A percentile compares a stretch with the other conserved stretches of the same genome.
Evolutionary conservation across 805 yeast genomes (phyloP).

Genomic region (Metschnikowia sp.): DNA sequence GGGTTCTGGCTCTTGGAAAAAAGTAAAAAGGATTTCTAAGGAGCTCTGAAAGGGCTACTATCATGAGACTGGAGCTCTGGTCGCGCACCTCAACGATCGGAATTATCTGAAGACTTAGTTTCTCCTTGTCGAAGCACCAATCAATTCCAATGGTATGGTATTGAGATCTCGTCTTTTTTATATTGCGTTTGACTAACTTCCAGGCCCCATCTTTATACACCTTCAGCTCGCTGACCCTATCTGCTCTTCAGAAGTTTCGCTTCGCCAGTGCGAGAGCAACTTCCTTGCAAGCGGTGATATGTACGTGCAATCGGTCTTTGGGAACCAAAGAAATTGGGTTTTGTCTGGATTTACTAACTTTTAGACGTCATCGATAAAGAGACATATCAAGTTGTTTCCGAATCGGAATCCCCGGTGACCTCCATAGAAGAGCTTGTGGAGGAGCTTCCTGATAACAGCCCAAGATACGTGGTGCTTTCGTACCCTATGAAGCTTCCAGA

Average conservation of each 20-base stretch:
- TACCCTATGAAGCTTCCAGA: constrained; percentile 69
- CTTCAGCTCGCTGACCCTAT: constrained; percentile 58
- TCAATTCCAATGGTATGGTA: background rate
- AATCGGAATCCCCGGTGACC: constrained; percentile 45
- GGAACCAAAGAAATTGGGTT: too few relatives aligned
- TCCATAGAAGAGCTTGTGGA: constrained; percentile 64
- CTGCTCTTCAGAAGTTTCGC: constrained; percentile 66
- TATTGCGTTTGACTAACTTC: constrained; percentile 1
- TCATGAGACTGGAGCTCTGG: too few relatives aligned
- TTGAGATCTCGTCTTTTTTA: background rate
- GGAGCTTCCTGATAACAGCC: constrained; percentile 76
- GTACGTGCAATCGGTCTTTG: constrained; percentile 29
- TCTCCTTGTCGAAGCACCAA: too few relatives aligned
- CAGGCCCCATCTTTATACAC: constrained; percentile 49
- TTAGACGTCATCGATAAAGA: constrained; percentile 53
- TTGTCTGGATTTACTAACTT: constrained; percentile 4
- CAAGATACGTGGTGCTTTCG: constrained; percentile 72
- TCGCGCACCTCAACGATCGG: too few relatives aligned
- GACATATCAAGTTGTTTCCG: constrained; percentile 49
- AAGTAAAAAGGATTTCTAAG: background rate
- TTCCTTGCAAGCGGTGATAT: constrained; percentile 58
- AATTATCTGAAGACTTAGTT: background rate
- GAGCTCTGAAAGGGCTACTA: background rate
- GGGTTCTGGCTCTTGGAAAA: too few relatives aligned
- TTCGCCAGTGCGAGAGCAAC: constrained; percentile 65